A percentile compares a stretch with the other conserved stretches of the same genome.
phyloP scores from a whole-genome alignment of 306 rosid species.

The Cyclanthera cordifolia region DNA sequence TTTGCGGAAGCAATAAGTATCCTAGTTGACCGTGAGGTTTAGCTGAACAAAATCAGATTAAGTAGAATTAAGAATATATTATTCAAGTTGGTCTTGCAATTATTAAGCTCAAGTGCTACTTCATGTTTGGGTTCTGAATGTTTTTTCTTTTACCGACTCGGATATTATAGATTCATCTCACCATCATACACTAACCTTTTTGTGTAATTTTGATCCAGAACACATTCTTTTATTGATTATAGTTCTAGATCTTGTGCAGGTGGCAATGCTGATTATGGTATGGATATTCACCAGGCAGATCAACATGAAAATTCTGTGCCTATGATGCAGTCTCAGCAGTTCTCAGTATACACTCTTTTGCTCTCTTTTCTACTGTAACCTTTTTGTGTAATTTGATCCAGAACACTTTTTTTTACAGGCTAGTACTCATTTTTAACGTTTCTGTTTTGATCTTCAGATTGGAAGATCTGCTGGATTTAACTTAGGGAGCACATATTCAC shows the following conservation, averaged over 20 bases:
- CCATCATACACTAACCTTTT: background rate
- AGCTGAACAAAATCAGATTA: background rate
- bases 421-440: background rate
- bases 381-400: too few species aligned
- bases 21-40: background rate
- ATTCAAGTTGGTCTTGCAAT: background rate
- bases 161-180: background rate
- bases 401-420: too few species aligned
- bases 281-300: conserved; percentile 96
- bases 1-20: background rate
- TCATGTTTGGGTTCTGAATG: background rate
- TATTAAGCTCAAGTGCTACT: background rate
- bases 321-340: conserved; percentile 90
- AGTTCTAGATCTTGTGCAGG: conserved; percentile 38
- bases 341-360: conserved; percentile 42
- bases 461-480: conserved; percentile 86
- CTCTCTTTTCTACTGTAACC: background rate
- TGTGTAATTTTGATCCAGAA: background rate
- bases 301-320: conserved; percentile 77
- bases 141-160: background rate
- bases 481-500: conserved; percentile 66
- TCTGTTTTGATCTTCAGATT: conserved; percentile 29
- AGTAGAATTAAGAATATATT: background rate
- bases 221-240: conserved; percentile 17
- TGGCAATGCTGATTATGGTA: conserved; percentile 60